These are phyloP conservation scores for Barnettozyma populi DNA, from an alignment of 805 yeast species.

Conservation along the genomic window DNA sequence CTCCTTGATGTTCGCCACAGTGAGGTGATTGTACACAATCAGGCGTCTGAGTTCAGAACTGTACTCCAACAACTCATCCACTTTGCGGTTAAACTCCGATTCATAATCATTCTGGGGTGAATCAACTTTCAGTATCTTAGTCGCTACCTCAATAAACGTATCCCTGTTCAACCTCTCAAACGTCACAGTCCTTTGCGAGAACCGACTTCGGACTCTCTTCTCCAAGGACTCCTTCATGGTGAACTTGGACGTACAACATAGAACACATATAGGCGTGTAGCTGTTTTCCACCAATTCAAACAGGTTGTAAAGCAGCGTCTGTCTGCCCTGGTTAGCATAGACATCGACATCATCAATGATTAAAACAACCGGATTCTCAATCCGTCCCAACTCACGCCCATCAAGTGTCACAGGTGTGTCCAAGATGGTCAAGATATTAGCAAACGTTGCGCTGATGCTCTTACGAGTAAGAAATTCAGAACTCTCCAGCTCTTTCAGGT, in stretches of 20 bases:
- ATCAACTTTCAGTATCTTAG: constrained; percentile 32
- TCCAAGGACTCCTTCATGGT: constrained; percentile 79
- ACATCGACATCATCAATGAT: constrained; percentile 81
- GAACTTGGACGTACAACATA: constrained; percentile 73
- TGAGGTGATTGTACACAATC: constrained; percentile 45
- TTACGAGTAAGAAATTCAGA: constrained; percentile 41
- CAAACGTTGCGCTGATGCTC: constrained; percentile 56
- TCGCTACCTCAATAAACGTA: constrained; percentile 45
- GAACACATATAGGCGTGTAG: constrained; percentile 67
- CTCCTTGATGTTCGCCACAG: constrained; percentile 51
- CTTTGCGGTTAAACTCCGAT: constrained; percentile 39
- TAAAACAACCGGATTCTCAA: constrained; percentile 53
- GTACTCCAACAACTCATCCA: constrained; percentile 27
- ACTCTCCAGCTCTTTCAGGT: constrained; percentile 19
- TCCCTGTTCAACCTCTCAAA: constrained; percentile 44
- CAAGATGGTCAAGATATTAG: constrained; percentile 47
- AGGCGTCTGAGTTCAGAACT: constrained; percentile 31
- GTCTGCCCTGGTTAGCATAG: constrained; percentile 67
- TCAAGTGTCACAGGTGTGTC: constrained; percentile 31
- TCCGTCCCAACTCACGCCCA: constrained; percentile 11
- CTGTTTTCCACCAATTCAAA: constrained; percentile 78
- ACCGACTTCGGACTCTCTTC: constrained; percentile 85
- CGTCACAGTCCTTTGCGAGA: constrained; percentile 70
- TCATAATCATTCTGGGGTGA: constrained; percentile 25
- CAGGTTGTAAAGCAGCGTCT: constrained; percentile 79